These are phyloP conservation scores for Arxiozyma slooffiae DNA, from an alignment of 1,139 yeast genomes.

Conservation along the genomic window DNA sequence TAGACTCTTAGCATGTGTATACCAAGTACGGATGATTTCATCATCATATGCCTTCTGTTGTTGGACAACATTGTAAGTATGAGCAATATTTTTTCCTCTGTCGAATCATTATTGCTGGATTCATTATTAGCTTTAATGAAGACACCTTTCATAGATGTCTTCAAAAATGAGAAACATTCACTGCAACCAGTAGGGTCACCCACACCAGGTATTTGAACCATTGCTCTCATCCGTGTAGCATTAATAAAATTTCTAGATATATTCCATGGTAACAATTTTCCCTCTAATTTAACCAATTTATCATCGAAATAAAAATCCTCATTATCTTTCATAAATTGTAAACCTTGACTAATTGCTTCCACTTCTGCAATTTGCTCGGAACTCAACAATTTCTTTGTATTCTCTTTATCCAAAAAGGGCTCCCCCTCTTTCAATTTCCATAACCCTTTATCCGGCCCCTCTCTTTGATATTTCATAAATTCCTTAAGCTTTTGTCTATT, in stretches of 20 bases:
- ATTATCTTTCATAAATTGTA: constrained; percentile 69
- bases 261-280: constrained; percentile 91
- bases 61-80: constrained; percentile 68
- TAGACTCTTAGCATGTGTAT: constrained; percentile 63
- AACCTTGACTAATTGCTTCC: constrained; percentile 91
- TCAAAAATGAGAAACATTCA: constrained; percentile 77
- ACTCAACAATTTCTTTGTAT: constrained; percentile 70
- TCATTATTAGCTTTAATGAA: constrained; percentile 49
- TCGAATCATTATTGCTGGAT: constrained; percentile 2
- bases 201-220: constrained; percentile 92
- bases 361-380: constrained; percentile 86
- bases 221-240: constrained; percentile 93
- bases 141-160: constrained; percentile 93
- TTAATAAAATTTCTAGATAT: constrained; percentile 78
- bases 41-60: constrained; percentile 91
- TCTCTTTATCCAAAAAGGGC: constrained; percentile 66
- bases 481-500: constrained; percentile 91
- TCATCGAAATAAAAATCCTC: constrained; percentile 43
- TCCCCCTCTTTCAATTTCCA: constrained; percentile 84
- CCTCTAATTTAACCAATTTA: constrained; percentile 50
- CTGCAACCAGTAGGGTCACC: constrained; percentile 95
- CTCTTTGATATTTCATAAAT: constrained; percentile 94
- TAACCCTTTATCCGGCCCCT: constrained; percentile 89
- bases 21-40: constrained; percentile 86
- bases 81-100: constrained; percentile 33